Evolutionary conservation across 257 asterid species (phyloP).

Genomic region (Jaltomata sinuosa): DNA sequence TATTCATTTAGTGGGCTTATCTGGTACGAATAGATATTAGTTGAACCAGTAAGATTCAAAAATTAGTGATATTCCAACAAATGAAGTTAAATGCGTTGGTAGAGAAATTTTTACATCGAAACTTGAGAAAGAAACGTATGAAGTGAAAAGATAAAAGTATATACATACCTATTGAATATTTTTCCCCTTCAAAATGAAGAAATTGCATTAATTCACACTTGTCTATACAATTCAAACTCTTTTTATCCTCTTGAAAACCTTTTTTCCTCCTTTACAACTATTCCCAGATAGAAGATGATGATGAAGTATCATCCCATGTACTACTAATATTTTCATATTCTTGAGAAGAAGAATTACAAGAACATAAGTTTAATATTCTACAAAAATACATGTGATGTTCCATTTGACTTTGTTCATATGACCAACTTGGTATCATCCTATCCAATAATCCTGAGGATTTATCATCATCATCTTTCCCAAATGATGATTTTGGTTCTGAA

Average conservation of each 20-base stretch:
- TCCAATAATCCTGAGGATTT: constrained; percentile 21
- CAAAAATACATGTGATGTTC: constrained; percentile 7
- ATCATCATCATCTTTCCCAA: not conserved
- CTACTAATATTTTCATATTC: not conserved
- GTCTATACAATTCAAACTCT: not conserved
- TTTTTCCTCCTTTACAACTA: not conserved
- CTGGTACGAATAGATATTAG: too few relatives aligned
- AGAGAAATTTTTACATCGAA: too few relatives aligned
- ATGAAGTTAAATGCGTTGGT: too few relatives aligned
- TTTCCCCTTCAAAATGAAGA: not conserved
- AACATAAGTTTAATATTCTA: not conserved
- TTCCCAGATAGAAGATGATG: constrained; percentile 6
- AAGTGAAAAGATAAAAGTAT: too few relatives aligned
- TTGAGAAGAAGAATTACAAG: not conserved
- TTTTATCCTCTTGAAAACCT: not conserved
- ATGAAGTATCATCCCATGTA: constrained; percentile 1
- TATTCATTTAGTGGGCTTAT: too few relatives aligned
- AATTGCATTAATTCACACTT: not conserved
- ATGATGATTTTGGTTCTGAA: not conserved
- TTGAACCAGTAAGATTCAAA: too few relatives aligned
- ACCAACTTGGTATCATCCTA: constrained; percentile 21
- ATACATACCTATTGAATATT: too few relatives aligned
- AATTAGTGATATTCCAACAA: too few relatives aligned
- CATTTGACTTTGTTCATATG: constrained; percentile 5
- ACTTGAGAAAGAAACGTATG: too few relatives aligned